Base-by-base conservation (phyloP, 495 filamentous ascomycete genomes). In the Wilcoxina mikolae region DNA sequence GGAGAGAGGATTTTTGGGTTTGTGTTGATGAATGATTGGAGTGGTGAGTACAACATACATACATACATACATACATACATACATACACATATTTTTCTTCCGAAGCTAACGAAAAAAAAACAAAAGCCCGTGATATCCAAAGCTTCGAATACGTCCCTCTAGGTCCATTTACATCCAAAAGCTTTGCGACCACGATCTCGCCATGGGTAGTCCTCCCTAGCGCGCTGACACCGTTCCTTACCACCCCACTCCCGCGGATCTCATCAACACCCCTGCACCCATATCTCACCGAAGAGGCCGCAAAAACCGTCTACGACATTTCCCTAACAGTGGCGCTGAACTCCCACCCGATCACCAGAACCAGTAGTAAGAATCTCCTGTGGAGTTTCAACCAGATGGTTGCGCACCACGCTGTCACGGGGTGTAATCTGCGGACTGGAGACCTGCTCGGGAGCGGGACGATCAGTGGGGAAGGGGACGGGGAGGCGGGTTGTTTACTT, bases 331-430 rank as follows among this genome's bases (percentile, higher is more conserved):
- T 41, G 1, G 3, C 7, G n/a, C 35, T 52, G 18, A 52, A 52
- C 26, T 28, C 27, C 12, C 11, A 17, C 3, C 17, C 49, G 3
- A 11, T 54, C 11, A 54, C 51, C 1, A 54, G 26, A 17, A 54
- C 39, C 11, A 43, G 27, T 17, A 20, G 18, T 73, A 2, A 93
- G 93, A 60, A 67, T 93, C 76, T 95, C 25, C 76, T 96, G 20
- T 96, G 79, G 74, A 94, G 86, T 0, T 96, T 94, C 70, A 78
- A 85, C 12, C 90, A 96, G 70, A 94, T 96, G 87, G 73, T 96
- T 33, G 81, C 90, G 0, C 90, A 96, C 65, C 90, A 96, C 65
- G 82, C 84, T 4, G 74, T 90, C 43, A 84, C 82, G 1, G 90
- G 90, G 22, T 96, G 90, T 67, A 80, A 82, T 15, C 66, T 96